Base-by-base conservation (phyloP, 75 land plant genomes). In the Ceratopteris richardii region DNA sequence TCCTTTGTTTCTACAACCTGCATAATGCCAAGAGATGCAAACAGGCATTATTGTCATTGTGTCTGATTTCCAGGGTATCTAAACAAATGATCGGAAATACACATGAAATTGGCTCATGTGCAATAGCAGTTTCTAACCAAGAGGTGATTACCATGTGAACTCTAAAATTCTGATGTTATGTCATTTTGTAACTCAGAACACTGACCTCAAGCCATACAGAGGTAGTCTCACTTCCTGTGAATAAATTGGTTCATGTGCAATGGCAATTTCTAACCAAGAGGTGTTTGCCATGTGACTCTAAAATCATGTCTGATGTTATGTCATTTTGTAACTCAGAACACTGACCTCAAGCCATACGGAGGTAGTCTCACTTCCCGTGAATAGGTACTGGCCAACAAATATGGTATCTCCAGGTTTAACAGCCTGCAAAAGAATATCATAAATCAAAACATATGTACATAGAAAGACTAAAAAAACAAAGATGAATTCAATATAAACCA, bases 361-460 rank as follows among this genome's bases (percentile, higher is more conserved):
- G 66, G 98, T 85, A 11, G 90, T 89, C 72, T 93, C 98, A 81
- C 80, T 93, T 66, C 98, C 98, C 13, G 98, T 89, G 51, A 85
- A 93, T 24, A 93, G 64, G 42, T 93, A 93, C 55, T 93, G 96
- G 18, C 96, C 98, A 67, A 93, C 79, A 63, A 93, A 93, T 24
- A 93, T 89, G 16, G 86, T 85, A 48, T 85, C 96, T 39, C 89
- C 89, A 27, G 75, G 66, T 67, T 78, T 85, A 21, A 93, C 96
- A 3, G 73, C 79, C 87, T 93, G 83, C 61, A 80, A 29, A 57
- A 18, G 3, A n/a, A n/a, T n/a, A n/a, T n/a, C n/a, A n/a, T n/a
- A n/a, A n/a, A n/a, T n/a, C n/a, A n/a, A n/a, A n/a, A n/a, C n/a
- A n/a, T n/a, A n/a, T n/a, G n/a, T n/a, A n/a, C n/a, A n/a, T 31